These are phyloP conservation scores for Euphorbia pulcherrima DNA, from an alignment of 345 rosid species.

Conservation along the genomic window DNA sequence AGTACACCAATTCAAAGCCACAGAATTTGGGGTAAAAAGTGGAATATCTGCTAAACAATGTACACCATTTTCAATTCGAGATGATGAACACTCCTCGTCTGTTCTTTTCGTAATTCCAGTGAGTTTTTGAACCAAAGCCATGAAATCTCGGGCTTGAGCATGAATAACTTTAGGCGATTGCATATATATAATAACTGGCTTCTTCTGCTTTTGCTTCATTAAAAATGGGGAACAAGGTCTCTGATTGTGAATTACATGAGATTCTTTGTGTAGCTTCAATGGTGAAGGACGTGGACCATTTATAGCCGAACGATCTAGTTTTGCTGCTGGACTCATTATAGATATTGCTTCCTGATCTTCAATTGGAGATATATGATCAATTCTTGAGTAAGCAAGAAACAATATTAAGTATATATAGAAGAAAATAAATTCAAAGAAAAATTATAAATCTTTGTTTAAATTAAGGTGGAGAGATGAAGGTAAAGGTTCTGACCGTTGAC, in stretches of 20 bases:
- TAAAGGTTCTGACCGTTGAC: slow-evolving; percentile 79
- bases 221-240: too few relatives aligned
- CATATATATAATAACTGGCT: slow-evolving; percentile 21
- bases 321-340: slow-evolving; percentile 18
- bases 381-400: neutral
- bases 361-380: slow-evolving; percentile 2
- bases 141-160: slow-evolving; percentile 21
- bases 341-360: too few relatives aligned
- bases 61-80: too few relatives aligned
- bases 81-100: too few relatives aligned
- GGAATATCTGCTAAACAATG: slow-evolving; percentile 32
- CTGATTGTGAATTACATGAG: slow-evolving; percentile 19
- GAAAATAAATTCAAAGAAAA: neutral
- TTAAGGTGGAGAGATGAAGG: slow-evolving; percentile 19
- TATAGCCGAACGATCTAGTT: neutral
- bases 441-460: neutral
- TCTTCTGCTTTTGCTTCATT: neutral
- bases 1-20: slow-evolving; percentile 21
- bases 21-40: slow-evolving; percentile 32
- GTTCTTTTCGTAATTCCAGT: slow-evolving; percentile 10
- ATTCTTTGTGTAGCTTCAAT: slow-evolving; percentile 19
- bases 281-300: slow-evolving; percentile 22
- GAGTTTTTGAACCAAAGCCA: slow-evolving; percentile 27
- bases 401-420: neutral
- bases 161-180: slow-evolving; percentile 25